These are phyloP conservation scores for Mortierella sp. DNA, from an alignment of 371 early-diverging fungal genomes.

Conservation along the genomic window DNA sequence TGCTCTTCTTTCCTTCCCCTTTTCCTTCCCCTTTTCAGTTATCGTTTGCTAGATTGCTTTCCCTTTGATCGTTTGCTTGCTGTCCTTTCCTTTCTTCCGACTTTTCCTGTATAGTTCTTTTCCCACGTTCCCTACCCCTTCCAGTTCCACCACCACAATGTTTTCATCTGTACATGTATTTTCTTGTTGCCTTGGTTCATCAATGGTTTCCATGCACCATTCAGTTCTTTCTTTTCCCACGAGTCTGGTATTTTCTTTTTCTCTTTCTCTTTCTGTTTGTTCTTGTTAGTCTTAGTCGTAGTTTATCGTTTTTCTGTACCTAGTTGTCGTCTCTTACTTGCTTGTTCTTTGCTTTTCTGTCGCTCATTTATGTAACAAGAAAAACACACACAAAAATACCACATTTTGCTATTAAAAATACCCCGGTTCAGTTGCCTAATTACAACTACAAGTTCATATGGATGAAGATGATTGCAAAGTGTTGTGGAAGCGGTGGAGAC, in stretches of 20 bases:
- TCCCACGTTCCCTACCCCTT: too few relatives aligned
- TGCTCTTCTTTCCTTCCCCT: not conserved
- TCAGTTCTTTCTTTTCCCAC: not conserved
- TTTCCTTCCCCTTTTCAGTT: not conserved
- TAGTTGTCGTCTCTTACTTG: not conserved
- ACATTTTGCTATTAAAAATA: not conserved
- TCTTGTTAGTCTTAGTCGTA: not conserved
- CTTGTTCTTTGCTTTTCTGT: not conserved
- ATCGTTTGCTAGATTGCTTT: conserved; percentile 5
- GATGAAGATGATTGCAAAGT: not conserved
- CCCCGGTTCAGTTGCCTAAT: not conserved
- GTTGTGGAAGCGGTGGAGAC: too few relatives aligned
- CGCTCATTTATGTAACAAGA: not conserved
- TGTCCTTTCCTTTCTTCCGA: not conserved
- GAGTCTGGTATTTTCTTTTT: not conserved
- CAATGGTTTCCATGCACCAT: not conserved
- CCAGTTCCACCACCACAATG: not conserved
- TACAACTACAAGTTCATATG: not conserved
- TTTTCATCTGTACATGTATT: not conserved
- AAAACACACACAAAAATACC: not conserved
- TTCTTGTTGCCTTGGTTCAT: not conserved
- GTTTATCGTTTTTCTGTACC: not conserved
- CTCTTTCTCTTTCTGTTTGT: not conserved
- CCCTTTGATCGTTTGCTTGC: not conserved
- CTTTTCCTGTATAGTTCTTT: conserved; percentile 9